phyloP scores from a whole-genome alignment of 345 rosid species.

The Citrus sinensis region DNA sequence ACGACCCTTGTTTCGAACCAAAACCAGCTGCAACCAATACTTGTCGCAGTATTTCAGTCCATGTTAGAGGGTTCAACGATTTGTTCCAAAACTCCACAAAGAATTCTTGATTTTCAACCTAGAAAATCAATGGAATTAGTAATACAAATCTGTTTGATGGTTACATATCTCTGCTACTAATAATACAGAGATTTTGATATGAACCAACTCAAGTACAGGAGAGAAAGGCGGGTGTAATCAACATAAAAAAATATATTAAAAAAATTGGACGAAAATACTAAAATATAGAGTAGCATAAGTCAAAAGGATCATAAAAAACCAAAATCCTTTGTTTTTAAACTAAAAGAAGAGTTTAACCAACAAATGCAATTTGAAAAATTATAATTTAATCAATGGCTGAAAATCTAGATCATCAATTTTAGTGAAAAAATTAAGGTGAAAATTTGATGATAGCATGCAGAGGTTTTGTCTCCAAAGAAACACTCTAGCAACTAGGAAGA shows the following conservation, averaged over 20 bases:
- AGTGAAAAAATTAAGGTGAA: background rate
- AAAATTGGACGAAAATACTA: background rate
- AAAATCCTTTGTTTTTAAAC: background rate
- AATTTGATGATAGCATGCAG: background rate
- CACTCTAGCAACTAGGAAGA: background rate
- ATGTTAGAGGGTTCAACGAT: conserved; percentile 87
- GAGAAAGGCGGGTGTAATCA: background rate
- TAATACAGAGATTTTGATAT: background rate
- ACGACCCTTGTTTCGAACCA: conserved; percentile 62
- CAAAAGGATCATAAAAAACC: background rate
- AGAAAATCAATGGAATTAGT: conserved; percentile 16
- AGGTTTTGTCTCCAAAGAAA: background rate
- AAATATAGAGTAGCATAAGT: background rate
- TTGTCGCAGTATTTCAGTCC: conserved; percentile 86
- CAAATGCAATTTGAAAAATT: background rate
- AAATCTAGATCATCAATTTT: background rate
- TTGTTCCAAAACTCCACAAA: conserved; percentile 72
- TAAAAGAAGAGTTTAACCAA: background rate
- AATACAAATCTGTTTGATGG: background rate
- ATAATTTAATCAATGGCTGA: background rate
- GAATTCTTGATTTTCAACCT: conserved; percentile 74
- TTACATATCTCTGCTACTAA: background rate
- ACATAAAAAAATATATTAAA: background rate
- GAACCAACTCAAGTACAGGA: background rate
- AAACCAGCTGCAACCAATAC: conserved; percentile 87